Percentiles rank a stretch among this genome's conserved stretches.
These are phyloP conservation scores for Vitellaria paradoxa DNA, from an alignment of 179 eudicot species.

Conservation along the genomic window DNA sequence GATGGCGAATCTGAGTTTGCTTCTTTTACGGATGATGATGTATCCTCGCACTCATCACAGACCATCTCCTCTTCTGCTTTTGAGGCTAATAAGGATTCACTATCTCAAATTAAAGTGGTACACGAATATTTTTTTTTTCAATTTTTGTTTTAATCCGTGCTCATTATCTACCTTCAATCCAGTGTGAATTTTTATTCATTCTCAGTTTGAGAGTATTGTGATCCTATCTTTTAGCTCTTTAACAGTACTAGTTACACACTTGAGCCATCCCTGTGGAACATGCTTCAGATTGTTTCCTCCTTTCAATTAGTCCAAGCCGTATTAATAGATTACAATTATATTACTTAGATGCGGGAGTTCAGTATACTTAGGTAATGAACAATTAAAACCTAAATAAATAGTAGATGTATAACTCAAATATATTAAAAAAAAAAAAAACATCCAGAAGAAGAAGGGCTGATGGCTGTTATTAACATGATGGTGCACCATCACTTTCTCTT, in stretches of 20 bases:
- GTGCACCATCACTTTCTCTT: neutral
- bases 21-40: constrained; percentile 71
- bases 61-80: constrained; percentile 43
- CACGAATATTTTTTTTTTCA: constrained; percentile 28
- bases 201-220: neutral
- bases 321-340: too few species aligned
- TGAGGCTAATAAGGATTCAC: constrained; percentile 34
- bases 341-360: neutral
- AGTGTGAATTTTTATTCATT: neutral
- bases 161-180: neutral
- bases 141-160: neutral
- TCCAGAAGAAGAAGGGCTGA: neutral
- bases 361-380: neutral
- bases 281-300: neutral
- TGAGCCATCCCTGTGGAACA: neutral
- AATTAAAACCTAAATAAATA: neutral
- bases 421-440: neutral
- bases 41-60: constrained; percentile 43
- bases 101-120: constrained; percentile 54
- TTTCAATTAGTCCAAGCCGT: neutral
- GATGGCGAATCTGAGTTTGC: constrained; percentile 61
- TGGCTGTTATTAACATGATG: neutral
- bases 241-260: constrained; percentile 5
- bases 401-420: neutral
- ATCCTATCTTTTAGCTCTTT: neutral